Base-by-base conservation (phyloP, 192 early-diverging fungal species). In the Radiomyces spectabilis region DNA sequence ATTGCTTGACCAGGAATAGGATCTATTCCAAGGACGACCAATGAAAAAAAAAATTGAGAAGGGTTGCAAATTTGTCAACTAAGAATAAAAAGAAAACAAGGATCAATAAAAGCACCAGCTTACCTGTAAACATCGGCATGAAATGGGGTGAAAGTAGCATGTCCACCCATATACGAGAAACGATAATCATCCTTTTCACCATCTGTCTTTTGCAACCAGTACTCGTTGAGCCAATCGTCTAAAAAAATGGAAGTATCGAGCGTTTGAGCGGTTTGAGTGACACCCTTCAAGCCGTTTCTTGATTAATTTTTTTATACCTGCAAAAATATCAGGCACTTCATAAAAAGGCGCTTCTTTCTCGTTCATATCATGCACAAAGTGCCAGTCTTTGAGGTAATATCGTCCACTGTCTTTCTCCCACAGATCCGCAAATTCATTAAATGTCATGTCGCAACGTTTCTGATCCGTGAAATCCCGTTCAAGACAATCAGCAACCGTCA, bases 161-260 rank as follows among this genome's bases (percentile, higher is more conserved):
- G 57, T 12, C 83, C 81, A 24, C 86, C 84, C 76, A 85, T 78
- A 47, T 88, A 88, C 12, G 78, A 75, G 59, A 88, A 88, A 26
- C 78, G 74, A 61, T 82, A 88, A 43, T 88, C 84, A 57, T 88
- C 86, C n/a, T n/a, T n/a, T n/a, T n/a, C n/a, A n/a, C n/a, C n/a
- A 33, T 86, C 77, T 21, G 61, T 56, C 27, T 73, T 64, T 1
- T 35, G 22, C 15, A 71, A 68, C 68, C 73, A 84, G 53, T 74
- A 85, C 37, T 78, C 61, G 57, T 88, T 83, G 65, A 88, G 64
- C 86, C 86, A 88, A 65, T 88, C 82, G 53, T 84, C 73, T 41
- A 71, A 55, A 59, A 30, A 41, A 6, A 47, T 44, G 39, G 3
- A 48, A 44, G 10, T 18, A 26, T 15, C n/a, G 21, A 18, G n/a